Conservation (phyloP, 2,329 filamentous ascomycete species). For the Microsporum ferrugineum region DNA sequence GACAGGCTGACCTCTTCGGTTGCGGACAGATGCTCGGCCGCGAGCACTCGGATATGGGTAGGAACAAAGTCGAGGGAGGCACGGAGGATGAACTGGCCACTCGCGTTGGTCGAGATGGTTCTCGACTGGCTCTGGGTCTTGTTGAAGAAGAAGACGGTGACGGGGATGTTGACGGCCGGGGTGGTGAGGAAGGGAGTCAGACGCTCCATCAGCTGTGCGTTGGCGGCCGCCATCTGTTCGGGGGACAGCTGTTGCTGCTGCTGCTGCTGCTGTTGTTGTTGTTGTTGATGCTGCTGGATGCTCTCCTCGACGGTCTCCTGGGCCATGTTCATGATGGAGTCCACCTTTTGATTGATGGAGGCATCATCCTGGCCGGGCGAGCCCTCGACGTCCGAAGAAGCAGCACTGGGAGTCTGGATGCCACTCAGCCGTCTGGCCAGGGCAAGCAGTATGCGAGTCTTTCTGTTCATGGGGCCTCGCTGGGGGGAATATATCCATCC, state of each 20-base stretch:
- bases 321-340: conserved; percentile 61
- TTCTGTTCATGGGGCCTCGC: conserved; percentile 69
- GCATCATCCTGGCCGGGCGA: conserved; percentile 46
- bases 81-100: conserved; percentile 74
- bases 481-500: conserved; percentile 92
- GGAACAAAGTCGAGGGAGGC: conserved; percentile 81
- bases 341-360: conserved; percentile 61
- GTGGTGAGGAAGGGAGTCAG: conserved; percentile 83
- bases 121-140: conserved; percentile 68
- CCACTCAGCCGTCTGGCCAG: conserved; percentile 80
- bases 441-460: conserved; percentile 76
- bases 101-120: conserved; percentile 73
- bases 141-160: conserved; percentile 95
- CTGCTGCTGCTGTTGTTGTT: not conserved
- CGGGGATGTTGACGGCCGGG: conserved; percentile 61
- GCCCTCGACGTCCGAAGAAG: conserved; percentile 31
- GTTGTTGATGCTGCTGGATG: not conserved
- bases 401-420: conserved; percentile 54
- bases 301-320: conserved; percentile 56
- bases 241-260: conserved; percentile 38
- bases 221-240: conserved; percentile 65
- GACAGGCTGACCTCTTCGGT: conserved; percentile 68
- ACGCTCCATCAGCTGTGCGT: conserved; percentile 76
- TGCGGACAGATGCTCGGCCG: conserved; percentile 71
- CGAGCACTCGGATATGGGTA: conserved; percentile 76